A percentile compares a stretch with the other conserved stretches of the same genome.
Conservation (phyloP, 148 eudicot genomes). For the Cornus controversa region DNA sequence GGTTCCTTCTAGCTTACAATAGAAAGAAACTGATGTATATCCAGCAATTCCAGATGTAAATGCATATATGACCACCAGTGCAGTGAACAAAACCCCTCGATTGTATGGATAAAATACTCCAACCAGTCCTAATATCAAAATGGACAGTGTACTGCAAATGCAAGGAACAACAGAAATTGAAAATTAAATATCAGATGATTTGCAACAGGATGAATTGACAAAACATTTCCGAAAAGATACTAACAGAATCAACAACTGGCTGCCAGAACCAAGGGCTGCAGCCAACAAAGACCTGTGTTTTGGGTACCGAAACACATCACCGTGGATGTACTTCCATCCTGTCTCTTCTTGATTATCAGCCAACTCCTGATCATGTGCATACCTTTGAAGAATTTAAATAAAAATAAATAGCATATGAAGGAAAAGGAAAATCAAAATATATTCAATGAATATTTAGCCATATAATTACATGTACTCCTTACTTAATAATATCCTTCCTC, state of each 20-base stretch:
- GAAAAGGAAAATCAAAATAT: background rate
- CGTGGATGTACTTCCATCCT: too few species aligned
- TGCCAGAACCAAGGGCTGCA: conserved; percentile 27
- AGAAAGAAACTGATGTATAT: conserved; percentile 20
- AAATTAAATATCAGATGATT: background rate
- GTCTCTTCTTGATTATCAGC: conserved; percentile 25
- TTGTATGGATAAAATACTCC: too few species aligned
- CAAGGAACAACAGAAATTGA: too few species aligned
- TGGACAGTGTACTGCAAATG: too few species aligned
- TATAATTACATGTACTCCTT: background rate
- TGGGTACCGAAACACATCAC: too few species aligned
- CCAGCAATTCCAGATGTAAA: conserved; percentile 24
- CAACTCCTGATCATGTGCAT: conserved; percentile 12
- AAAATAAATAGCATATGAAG: background rate
- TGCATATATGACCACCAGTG: conserved; percentile 21
- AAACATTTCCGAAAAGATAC: background rate
- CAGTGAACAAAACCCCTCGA: too few species aligned
- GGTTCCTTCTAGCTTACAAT: conserved; percentile 28
- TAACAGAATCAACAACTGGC: conserved; percentile 16
- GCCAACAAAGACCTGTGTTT: too few species aligned
- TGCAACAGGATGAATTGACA: background rate
- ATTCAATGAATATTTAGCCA: too few species aligned
- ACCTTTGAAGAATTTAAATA: conserved; percentile 16
- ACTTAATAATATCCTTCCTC: conserved; percentile 22
- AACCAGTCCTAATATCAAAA: too few species aligned